Evolutionary conservation across 176 grass and related monocot genomes (phyloP), one percentile per base, ranked within the genome.

Genomic region (Carex littledalei): DNA sequence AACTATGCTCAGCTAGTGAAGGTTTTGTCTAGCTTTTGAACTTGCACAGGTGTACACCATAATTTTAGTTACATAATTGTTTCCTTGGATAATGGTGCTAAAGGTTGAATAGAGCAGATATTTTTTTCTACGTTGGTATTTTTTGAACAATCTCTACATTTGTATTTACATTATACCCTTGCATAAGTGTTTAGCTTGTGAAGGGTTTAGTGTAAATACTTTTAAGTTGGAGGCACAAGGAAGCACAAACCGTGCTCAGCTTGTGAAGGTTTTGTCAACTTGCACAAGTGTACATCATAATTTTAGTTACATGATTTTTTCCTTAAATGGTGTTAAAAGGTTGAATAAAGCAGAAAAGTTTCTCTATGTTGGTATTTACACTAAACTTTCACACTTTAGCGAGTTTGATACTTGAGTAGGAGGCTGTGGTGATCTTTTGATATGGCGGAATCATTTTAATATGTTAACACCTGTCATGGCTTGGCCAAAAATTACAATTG

Each of bases 201-300:
- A 12, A 50, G 47, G 47, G 47, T 50, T 50, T 50, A 50, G 47
- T 50, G 47, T 50, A 50, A 50, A 50, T 50, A 50, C 10, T 50
- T 50, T 50, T 98, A 67, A 93, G 95, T 86, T 98, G 92, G 66
- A 90, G 93, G 91, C 92, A 98, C 80, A 98, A 98, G 79, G 83
- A 91, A 43, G 80, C 84, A 67, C 90, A 88, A 58, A 88, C 80
- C 0, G 20, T 93, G 35, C 84, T 94, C 63, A 86, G 67, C 16
- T 16, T 89, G 9, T 92, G 82, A 90, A 54, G 34, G 32, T 64
- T 64, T 35, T 20, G 20, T 81, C 22, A 78, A 78, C 20, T 56
- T 78, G 24, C 24, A 31, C 20, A 56, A 32, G 49, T 78, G 49
- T 78, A 56, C 50, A 56, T 22, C 24, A 78, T 55, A 56, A 32